Evolutionary conservation across 768 basidiomycete genomes (phyloP), one percentile per base, ranked within the genome.

Genomic region (Pisolithus orientalis): DNA sequence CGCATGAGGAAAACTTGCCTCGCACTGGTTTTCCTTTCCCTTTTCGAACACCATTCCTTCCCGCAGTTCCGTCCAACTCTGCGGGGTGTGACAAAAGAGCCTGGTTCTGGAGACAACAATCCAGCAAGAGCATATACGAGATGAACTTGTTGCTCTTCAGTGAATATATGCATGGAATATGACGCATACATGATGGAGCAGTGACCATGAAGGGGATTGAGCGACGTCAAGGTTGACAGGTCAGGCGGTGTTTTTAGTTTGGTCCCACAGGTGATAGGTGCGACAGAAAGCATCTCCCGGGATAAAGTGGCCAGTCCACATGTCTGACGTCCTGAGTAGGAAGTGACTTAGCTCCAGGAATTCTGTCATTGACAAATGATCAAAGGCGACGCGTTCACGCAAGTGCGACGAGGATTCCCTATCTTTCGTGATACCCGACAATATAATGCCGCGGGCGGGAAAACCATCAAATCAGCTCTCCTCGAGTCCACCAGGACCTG

Each of bases 281-380:
- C 59, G 6, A 70, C 66, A 6, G 53, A 53, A n/a, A 83, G 70
- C 48, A 76, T 63, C 0, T 3, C 82, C 83, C 5, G 71, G 63
- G 24, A 85, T 50, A 60, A 85, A 83, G 0, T 69, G 61, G 0
- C 72, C 78, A 1, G 79, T 76, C 62, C 79, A 84, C 0, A 73
- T 70, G 32, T 74, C 70, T 0, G 75, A 79, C 1, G 76, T 72
- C 51, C 62, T 74, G 70, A 84, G 85, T 16, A 85, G 65, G 43
- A 78, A 71, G 57, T 84, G 80, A 1, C 82, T 81, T 3, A 75
- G 67, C 4, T 78, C 69, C 80, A 80, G 82, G 56, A 79, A 84
- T 7, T 65, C 82, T 82, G 47, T 16, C 21, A 21, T 21, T 25
- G 16, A 11, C 24, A 28, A 17, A 17, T 10, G 43, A 21, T 14